Evolutionary conservation across 2,329 filamentous ascomycete genomes (phyloP), one percentile per base, ranked within the genome.

Genomic region (Calcarisporium arbuscula): DNA sequence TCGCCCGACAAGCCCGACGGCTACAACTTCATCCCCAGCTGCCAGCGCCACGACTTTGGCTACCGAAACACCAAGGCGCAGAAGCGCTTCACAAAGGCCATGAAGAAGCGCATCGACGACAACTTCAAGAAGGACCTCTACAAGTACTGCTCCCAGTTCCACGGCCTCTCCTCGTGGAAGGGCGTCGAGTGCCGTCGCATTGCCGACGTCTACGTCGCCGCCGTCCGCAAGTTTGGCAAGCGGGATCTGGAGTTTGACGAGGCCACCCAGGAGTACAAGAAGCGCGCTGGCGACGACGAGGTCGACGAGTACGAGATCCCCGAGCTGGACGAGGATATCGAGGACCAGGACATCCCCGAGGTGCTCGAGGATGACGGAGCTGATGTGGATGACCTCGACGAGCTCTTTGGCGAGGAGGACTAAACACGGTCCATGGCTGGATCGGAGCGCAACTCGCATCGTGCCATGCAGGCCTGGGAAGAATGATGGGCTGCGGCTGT

Each of bases 81-180:
- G 45, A 42, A 37, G 5, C 60, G 69, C n/a, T 70, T 46, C 39
- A 48, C 45, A n/a, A 48, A 46, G 7, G 43, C 43, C 8, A 54
- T 53, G 40, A 60, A 60, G 41, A 36, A 46, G 34, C 43, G 40
- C 22, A 57, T 69, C 36, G 65, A 69, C 36, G 40, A 48, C 31
- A 61, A 63, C 17, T 68, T 70, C 48, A 55, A 56, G 40, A 41
- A 42, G 4, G 57, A 60, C 33, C 40, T 52, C 18, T 49, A 51
- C 40, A 34, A 35, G 19, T 46, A 46, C 40, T 51, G 46, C 36
- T 29, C 33, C 8, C 30, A 26, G 14, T 35, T 33, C 23, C 19
- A 18, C 5, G 34, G 38, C n/a, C 25, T 38, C 17, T 33, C 30
- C 28, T 39, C 33, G 22, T 35, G 18, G 25, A 41, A 38, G 35